Conservation (phyloP, 2,329 filamentous ascomycete species). For the Colletotrichum destructivum region DNA sequence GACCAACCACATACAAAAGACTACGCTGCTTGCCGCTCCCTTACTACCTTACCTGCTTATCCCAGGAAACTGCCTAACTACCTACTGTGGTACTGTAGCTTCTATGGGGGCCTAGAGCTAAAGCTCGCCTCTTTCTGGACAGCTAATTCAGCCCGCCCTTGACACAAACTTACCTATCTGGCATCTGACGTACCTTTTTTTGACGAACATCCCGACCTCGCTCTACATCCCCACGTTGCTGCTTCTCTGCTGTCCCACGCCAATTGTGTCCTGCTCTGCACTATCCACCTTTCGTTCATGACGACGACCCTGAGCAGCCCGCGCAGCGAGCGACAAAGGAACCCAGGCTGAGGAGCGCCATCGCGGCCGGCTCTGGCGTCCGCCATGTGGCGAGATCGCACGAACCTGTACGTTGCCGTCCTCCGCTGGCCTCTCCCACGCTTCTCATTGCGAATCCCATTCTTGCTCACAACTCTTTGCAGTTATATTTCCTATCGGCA, state of each 20-base stretch:
- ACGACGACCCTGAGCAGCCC: constrained; percentile 37
- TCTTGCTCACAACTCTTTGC: constrained; percentile 49
- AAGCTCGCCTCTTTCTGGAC: constrained; percentile 17
- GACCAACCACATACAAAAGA: constrained; percentile 9
- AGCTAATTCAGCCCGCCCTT: constrained; percentile 24
- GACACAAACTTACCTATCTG: constrained; percentile 16
- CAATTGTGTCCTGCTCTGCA: constrained; percentile 30
- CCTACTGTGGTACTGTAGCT: background rate
- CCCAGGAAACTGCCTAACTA: background rate
- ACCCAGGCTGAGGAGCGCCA: constrained; percentile 38
- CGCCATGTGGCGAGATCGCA: constrained; percentile 99
- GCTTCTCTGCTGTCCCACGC: constrained; percentile 6
- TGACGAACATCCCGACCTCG: background rate
- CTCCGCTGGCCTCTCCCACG: constrained; percentile 42
- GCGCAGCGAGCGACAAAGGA: constrained; percentile 41
- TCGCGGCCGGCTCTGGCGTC: constrained; percentile 57
- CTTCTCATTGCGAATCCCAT: constrained; percentile 34
- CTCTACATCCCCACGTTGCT: constrained; percentile 11
- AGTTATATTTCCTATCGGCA: constrained; percentile 99
- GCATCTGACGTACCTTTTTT: constrained; percentile 12
- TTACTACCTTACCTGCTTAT: background rate
- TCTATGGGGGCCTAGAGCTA: constrained; percentile 17
- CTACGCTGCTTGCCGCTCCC: background rate
- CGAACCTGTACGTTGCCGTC: constrained; percentile 83
- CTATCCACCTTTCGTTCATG: constrained; percentile 34